Percentiles rank a stretch among this genome's conserved stretches.
These are phyloP conservation scores for Pseudocercospora eumusae DNA, from an alignment of 2,329 filamentous ascomycete genomes.

Conservation along the genomic window DNA sequence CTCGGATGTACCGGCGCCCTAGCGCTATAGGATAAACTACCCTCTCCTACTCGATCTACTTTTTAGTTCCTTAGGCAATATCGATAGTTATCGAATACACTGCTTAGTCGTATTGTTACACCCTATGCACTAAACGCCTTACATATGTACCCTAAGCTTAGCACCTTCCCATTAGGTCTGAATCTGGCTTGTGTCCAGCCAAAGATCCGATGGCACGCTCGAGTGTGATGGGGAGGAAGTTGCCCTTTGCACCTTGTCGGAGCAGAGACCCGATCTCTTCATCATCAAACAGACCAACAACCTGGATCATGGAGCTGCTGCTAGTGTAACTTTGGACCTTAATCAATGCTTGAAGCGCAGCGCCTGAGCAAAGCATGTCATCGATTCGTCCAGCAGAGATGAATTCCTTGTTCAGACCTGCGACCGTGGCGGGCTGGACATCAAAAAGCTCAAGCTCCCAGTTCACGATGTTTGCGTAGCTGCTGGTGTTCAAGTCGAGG, in stretches of 20 bases:
- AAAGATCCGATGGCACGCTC: slow-evolving; percentile 78
- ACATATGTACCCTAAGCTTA: too few species aligned
- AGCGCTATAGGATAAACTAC: too few species aligned
- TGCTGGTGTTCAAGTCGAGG: slow-evolving; percentile 66
- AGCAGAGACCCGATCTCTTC: slow-evolving; percentile 93
- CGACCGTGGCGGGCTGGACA: slow-evolving; percentile 77
- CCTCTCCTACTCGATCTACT: too few species aligned
- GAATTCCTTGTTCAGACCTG: slow-evolving; percentile 86
- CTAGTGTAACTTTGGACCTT: slow-evolving; percentile 55
- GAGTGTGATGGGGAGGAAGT: slow-evolving; percentile 79
- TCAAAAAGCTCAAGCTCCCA: slow-evolving; percentile 98
- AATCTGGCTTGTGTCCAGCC: slow-evolving; percentile 47
- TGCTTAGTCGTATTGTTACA: too few species aligned
- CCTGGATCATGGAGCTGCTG: slow-evolving; percentile 70
- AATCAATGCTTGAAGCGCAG: slow-evolving; percentile 80
- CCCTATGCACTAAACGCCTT: too few species aligned
- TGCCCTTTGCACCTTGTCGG: slow-evolving; percentile 84
- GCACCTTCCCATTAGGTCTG: slow-evolving; percentile 67
- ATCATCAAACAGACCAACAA: slow-evolving; percentile 93
- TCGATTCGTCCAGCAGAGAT: slow-evolving; percentile 95
- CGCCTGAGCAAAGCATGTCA: slow-evolving; percentile 96
- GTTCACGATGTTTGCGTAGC: slow-evolving; percentile 72
- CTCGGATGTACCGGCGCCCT: too few species aligned
- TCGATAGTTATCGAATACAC: too few species aligned
- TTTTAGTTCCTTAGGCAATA: too few species aligned